phyloP scores from a whole-genome alignment of 768 basidiomycete species.

The Tulasnella sp. region DNA sequence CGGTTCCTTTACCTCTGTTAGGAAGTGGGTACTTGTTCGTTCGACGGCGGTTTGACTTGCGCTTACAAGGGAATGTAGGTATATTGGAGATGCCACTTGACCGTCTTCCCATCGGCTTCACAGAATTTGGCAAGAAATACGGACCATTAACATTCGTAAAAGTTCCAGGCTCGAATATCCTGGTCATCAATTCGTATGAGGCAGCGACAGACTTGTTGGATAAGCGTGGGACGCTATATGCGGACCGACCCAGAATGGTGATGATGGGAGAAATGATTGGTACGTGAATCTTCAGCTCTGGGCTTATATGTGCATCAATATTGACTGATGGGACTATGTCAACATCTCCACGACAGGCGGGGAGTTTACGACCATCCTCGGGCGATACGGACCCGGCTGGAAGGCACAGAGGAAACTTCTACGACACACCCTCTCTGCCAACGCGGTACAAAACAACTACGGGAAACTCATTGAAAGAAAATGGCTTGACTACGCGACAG shows the following conservation, averaged over 20 bases:
- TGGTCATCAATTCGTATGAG: constrained; percentile 10
- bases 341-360: background rate
- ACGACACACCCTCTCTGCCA: background rate
- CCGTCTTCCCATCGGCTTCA: background rate
- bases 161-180: constrained; percentile 5
- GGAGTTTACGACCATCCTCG: background rate
- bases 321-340: background rate
- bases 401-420: background rate
- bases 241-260: constrained; percentile 16
- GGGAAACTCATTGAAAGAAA: background rate
- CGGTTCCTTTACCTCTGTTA: background rate
- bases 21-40: background rate
- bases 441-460: background rate
- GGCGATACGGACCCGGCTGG: background rate
- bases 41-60: background rate
- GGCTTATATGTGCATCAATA: background rate
- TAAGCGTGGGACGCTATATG: constrained; percentile 15
- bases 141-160: constrained; percentile 8
- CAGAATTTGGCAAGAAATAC: constrained; percentile 8
- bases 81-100: background rate
- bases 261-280: constrained; percentile 4
- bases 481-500: background rate
- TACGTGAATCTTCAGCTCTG: background rate
- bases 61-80: background rate
- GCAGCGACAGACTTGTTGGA: constrained; percentile 16